Conservation (phyloP, 306 rosid species). For the Fragaria ananassa region DNA sequence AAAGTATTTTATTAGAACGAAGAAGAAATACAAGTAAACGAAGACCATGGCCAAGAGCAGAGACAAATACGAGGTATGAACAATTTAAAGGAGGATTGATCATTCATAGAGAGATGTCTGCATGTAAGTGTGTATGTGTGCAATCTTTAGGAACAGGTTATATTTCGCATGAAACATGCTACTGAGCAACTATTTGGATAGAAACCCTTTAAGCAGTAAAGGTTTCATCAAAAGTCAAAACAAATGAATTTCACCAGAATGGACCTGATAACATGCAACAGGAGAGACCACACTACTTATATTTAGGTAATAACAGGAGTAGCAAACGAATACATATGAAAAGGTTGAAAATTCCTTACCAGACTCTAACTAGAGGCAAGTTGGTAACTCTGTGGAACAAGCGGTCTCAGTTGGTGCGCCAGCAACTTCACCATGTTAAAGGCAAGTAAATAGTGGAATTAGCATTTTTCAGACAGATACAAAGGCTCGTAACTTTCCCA, state of each 20-base stretch:
- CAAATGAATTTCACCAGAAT: not conserved
- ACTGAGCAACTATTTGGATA: not conserved
- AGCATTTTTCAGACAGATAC: not conserved
- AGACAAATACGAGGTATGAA: not conserved
- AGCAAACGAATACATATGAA: not conserved
- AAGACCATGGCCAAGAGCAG: not conserved
- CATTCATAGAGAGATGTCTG: not conserved
- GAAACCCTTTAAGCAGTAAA: not conserved
- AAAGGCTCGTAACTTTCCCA: not conserved
- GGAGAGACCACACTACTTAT: not conserved
- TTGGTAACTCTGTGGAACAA: not conserved
- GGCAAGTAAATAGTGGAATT: not conserved
- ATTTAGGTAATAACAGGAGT: not conserved
- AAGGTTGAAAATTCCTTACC: not conserved
- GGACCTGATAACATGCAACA: not conserved
- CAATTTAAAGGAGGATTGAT: not conserved
- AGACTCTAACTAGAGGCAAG: not conserved
- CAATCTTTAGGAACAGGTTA: not conserved
- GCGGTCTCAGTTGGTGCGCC: not conserved
- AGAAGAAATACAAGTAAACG: not conserved
- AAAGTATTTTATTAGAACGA: not conserved
- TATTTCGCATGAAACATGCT: not conserved
- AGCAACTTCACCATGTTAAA: not conserved
- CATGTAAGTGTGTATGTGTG: not conserved
- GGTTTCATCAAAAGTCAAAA: not conserved